Conservation (phyloP, 2,329 filamentous ascomycete genomes). For the Tolypocladium cylindrosporum region DNA sequence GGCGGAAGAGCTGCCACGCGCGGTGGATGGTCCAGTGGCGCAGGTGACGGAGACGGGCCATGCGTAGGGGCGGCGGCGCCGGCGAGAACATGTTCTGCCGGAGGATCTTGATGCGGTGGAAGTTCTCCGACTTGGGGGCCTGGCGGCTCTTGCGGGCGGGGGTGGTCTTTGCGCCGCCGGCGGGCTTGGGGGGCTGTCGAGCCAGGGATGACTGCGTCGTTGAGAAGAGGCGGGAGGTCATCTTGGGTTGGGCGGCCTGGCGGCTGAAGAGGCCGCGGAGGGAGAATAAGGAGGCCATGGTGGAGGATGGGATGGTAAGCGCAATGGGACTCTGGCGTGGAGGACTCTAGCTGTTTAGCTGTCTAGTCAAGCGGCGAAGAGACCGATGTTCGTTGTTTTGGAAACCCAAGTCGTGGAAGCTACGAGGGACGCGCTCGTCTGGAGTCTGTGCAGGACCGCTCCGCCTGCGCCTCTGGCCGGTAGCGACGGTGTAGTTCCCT, state of each 20-base stretch:
- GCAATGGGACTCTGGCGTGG: not conserved
- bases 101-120: constrained; percentile 33
- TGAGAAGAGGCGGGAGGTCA: constrained; percentile 17
- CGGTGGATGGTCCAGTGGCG: constrained; percentile 99
- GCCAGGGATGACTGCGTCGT: constrained; percentile 20
- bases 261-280: constrained; percentile 20
- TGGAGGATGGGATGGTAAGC: not conserved
- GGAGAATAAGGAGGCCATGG: constrained; percentile 18
- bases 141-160: constrained; percentile 16
- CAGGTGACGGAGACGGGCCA: constrained; percentile 77
- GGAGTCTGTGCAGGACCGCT: not conserved
- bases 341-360: not conserved
- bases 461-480: not conserved
- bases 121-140: constrained; percentile 25
- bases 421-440: too few species aligned
- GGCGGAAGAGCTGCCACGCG: constrained; percentile 76
- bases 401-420: too few species aligned
- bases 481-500: not conserved
- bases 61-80: constrained; percentile 64
- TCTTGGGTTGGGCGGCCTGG: constrained; percentile 5
- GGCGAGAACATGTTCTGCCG: constrained; percentile 37
- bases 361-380: not conserved
- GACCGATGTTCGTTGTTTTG: not conserved
- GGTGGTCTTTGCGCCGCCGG: constrained; percentile 11
- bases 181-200: constrained; percentile 16